These are phyloP conservation scores for Chamaecrista fasciculata DNA, from an alignment of 306 rosid species.

Conservation along the genomic window DNA sequence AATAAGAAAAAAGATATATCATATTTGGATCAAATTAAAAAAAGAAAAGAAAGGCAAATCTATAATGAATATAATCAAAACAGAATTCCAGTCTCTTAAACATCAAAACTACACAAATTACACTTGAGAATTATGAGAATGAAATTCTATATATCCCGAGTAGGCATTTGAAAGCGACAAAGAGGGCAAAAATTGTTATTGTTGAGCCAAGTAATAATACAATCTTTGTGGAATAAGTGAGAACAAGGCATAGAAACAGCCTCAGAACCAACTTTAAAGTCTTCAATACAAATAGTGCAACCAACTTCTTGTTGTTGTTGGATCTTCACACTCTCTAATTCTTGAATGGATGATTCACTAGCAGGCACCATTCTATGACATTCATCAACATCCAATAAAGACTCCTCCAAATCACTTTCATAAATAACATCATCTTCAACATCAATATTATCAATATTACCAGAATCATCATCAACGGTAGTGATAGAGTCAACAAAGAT, in stretches of 20 bases:
- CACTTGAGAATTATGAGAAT: no score
- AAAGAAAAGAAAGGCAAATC: no score
- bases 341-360: not conserved
- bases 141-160: not conserved
- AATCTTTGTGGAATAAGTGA: not conserved
- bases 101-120: no score
- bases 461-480: not conserved
- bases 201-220: not conserved
- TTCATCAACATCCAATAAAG: not conserved
- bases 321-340: not conserved
- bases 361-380: not conserved
- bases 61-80: no score
- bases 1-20: no score
- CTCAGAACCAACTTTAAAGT: not conserved
- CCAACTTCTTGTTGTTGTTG: not conserved
- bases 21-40: no score
- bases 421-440: not conserved
- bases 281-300: conserved; percentile 9
- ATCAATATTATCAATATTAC: not conserved
- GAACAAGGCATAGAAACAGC: conserved; percentile 11
- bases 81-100: no score
- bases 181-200: not conserved
- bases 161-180: conserved; percentile 6
- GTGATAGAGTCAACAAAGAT: not conserved
- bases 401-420: not conserved